phyloP scores from a whole-genome alignment of 192 early-diverging fungal genomes.

The Coemansia sp. region DNA sequence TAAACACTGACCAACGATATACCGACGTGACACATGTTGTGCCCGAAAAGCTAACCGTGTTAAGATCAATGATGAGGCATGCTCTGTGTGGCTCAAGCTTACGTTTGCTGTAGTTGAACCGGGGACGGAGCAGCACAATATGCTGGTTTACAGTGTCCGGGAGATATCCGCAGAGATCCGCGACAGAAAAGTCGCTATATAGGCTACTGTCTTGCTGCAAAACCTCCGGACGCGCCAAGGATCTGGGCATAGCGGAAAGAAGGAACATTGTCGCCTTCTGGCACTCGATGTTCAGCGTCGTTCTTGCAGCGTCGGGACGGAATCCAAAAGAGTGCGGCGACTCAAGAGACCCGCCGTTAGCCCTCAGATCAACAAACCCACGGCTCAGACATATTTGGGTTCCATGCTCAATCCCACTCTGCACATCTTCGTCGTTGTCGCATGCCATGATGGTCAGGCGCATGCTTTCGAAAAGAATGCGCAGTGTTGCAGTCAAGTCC shows the following conservation, averaged over 20 bases:
- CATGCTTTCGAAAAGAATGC: conserved; percentile 31
- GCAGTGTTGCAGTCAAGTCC: conserved; percentile 26
- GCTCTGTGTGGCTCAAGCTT: conserved; percentile 32
- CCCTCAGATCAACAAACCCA: conserved; percentile 27
- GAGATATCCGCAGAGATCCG: conserved; percentile 34
- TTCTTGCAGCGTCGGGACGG: conserved; percentile 24
- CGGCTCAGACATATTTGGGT: conserved; percentile 29
- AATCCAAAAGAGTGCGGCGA: conserved; percentile 48
- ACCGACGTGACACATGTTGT: conserved; percentile 36
- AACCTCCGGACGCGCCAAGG: conserved; percentile 24
- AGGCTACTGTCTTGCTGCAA: not conserved
- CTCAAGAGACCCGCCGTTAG: conserved; percentile 47
- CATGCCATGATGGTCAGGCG: conserved; percentile 39
- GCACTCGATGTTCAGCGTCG: conserved; percentile 43
- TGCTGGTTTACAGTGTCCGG: conserved; percentile 38
- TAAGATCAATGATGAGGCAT: conserved; percentile 37
- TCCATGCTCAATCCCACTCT: conserved; percentile 48
- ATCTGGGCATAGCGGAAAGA: conserved; percentile 28
- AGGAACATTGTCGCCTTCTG: conserved; percentile 43
- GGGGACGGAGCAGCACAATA: conserved; percentile 26
- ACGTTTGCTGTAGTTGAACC: conserved; percentile 26
- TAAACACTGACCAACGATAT: conserved; percentile 52
- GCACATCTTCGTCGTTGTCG: conserved; percentile 53
- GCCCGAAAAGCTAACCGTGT: conserved; percentile 26
- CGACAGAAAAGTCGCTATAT: conserved; percentile 11